Conservation (phyloP, 768 basidiomycete genomes). For the Gyrodon lividus region DNA sequence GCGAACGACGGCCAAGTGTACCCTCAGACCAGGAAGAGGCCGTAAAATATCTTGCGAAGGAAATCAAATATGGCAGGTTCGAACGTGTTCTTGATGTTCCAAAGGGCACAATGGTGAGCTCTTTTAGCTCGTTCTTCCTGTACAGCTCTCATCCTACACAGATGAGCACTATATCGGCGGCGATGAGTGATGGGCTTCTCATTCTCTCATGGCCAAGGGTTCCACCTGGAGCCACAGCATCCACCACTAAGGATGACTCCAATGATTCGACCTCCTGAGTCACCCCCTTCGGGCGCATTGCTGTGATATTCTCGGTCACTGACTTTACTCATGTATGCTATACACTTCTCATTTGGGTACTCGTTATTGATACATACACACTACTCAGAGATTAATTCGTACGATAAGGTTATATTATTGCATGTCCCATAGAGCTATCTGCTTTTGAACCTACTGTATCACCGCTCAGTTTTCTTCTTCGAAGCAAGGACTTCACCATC, state of each 20-base stretch:
- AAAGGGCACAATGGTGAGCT: conserved; percentile 35
- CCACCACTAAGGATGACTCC: conserved; percentile 5
- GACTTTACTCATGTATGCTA: conserved; percentile 9
- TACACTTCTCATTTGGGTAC: neutral
- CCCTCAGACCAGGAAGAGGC: conserved; percentile 17
- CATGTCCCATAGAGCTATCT: neutral
- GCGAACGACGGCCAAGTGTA: conserved; percentile 25
- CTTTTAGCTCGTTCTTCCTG: conserved; percentile 3
- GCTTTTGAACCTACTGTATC: neutral
- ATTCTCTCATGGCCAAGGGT: conserved; percentile 39
- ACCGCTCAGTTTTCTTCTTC: neutral
- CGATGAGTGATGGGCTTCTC: conserved; percentile 39
- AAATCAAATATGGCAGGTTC: conserved; percentile 42
- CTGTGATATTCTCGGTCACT: neutral
- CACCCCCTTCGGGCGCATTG: neutral
- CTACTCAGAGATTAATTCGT: conserved; percentile 7
- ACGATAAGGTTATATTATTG: neutral
- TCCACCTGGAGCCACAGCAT: conserved; percentile 16
- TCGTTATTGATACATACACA: neutral
- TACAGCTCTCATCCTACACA: conserved; percentile 6
- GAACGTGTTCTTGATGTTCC: conserved; percentile 37
- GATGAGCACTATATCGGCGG: conserved; percentile 39
- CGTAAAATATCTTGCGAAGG: conserved; percentile 31
- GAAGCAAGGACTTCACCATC: too few relatives aligned
- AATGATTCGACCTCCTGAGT: neutral